Conservation (phyloP, 495 filamentous ascomycete genomes). For the Xylona heveae region DNA sequence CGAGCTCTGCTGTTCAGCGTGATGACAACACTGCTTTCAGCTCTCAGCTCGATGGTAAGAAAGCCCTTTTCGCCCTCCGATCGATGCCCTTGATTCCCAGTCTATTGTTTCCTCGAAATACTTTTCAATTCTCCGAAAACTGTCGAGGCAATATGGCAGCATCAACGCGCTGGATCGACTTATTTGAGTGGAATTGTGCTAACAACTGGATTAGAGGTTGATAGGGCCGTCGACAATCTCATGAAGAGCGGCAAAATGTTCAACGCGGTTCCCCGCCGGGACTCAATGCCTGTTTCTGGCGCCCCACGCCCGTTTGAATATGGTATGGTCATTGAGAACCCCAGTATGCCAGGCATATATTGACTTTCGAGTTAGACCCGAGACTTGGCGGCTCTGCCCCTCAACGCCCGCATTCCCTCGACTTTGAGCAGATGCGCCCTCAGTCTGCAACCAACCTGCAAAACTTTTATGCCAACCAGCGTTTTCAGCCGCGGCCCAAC, state of each 20-base stretch:
- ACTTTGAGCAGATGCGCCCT: slow-evolving; percentile 56
- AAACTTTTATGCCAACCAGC: slow-evolving; percentile 83
- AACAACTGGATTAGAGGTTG: slow-evolving; percentile 74
- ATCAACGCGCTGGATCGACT: too few species aligned
- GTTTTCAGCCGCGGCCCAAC: slow-evolving; percentile 76
- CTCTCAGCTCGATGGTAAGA: slow-evolving; percentile 85
- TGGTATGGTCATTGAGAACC: slow-evolving; percentile 15
- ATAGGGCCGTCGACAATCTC: slow-evolving; percentile 86
- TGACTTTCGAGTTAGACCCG: slow-evolving; percentile 10
- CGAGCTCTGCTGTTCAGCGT: slow-evolving; percentile 44
- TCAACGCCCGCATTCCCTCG: slow-evolving; percentile 65
- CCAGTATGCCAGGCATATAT: neutral
- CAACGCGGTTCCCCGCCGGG: slow-evolving; percentile 50
- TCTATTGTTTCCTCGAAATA: neutral
- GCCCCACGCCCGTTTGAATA: slow-evolving; percentile 33
- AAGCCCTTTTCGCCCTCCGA: slow-evolving; percentile 11
- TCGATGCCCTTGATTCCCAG: slow-evolving; percentile 6
- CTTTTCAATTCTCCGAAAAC: slow-evolving; percentile 2
- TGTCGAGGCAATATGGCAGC: too few species aligned
- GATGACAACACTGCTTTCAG: slow-evolving; percentile 66
- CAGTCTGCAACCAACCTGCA: slow-evolving; percentile 68
- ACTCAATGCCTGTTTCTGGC: slow-evolving; percentile 58
- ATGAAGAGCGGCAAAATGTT: slow-evolving; percentile 91
- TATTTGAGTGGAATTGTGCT: too few species aligned
- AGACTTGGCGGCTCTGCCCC: slow-evolving; percentile 9